Conservation (phyloP, 2,329 filamentous ascomycete genomes). For the Aulographum hederae region DNA sequence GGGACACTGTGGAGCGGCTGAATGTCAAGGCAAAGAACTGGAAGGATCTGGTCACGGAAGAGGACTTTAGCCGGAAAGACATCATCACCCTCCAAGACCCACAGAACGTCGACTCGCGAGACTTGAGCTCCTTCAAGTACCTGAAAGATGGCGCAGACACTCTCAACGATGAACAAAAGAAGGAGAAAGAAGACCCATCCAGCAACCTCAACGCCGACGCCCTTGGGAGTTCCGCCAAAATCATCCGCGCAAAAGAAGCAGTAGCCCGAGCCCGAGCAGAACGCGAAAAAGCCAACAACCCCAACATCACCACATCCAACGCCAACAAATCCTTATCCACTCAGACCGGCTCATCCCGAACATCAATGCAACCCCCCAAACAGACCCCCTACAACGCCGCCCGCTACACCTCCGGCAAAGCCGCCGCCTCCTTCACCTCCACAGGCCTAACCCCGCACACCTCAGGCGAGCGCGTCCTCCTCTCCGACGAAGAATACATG, state of each 20-base stretch:
- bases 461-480: constrained; percentile 63
- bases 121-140: constrained; percentile 78
- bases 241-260: constrained; percentile 77
- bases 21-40: constrained; percentile 97
- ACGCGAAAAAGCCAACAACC: constrained; percentile 25
- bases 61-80: constrained; percentile 72
- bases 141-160: constrained; percentile 59
- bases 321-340: constrained; percentile 14
- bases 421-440: constrained; percentile 87
- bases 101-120: constrained; percentile 66
- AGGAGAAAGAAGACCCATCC: constrained; percentile 37
- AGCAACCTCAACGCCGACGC: constrained; percentile 62
- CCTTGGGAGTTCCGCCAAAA: constrained; percentile 63
- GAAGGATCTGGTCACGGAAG: constrained; percentile 75
- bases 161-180: constrained; percentile 50
- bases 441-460: constrained; percentile 89
- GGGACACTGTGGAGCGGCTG: constrained; percentile 85
- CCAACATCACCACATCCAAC: constrained; percentile 6
- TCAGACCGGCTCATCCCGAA: constrained; percentile 11
- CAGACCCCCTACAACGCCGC: constrained; percentile 63
- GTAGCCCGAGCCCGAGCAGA: constrained; percentile 78
- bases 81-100: constrained; percentile 95
- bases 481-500: constrained; percentile 95
- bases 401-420: constrained; percentile 72
- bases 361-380: constrained; percentile 12